Base-by-base conservation (phyloP, 495 filamentous ascomycete genomes). In the Neurospora sp. region DNA sequence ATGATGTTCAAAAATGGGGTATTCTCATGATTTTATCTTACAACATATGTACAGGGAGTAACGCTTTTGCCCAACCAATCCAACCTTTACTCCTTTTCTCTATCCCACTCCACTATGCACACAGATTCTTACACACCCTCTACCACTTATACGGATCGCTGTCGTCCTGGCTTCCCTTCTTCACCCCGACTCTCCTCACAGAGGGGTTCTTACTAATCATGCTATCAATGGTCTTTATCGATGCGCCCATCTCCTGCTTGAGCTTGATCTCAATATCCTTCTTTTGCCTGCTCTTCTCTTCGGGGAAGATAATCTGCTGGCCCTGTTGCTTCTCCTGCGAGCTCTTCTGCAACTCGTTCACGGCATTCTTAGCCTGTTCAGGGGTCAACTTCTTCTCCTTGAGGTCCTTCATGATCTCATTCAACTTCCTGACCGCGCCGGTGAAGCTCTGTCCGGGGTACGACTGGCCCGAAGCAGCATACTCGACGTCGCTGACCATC, bases 401-500 rank as follows among this genome's bases (percentile, higher is more conserved):
- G 23, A 82, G 39, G 42, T 31, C 23, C 70, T 70, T 72, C 23
- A 85, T 60, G 41, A 72, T 69, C 10, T 78, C 60, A n/a, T 73
- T 72, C 20, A 86, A 66, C 41, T 75, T 12, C 23, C 85, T 80
- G 5, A 85, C 60, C 9, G 72, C 62, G 60, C 85, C 85, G 31
- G 80, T 83, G 70, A 74, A 78, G 8, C 80, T 78, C 75, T 83
- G 80, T 41, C 86, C 86, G 4, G 84, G 80, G 75, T 87, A 89
- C 8, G 72, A 77, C 72, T 80, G 38, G 39, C 85, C 85, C 49
- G 79, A 83, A 0, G 70, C 70, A 27, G 74, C 76, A 80, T 86
- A 97, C 70, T 93, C 90, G 73, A 91, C 86, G 78, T 96, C 92
- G 74, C 85, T 85, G 18, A 96, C 84, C 74, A 97, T 86, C 75